Evolutionary conservation across 331 rosid genomes (phyloP), one percentile per base, ranked within the genome.

Genomic region (Acacia pycnantha): DNA sequence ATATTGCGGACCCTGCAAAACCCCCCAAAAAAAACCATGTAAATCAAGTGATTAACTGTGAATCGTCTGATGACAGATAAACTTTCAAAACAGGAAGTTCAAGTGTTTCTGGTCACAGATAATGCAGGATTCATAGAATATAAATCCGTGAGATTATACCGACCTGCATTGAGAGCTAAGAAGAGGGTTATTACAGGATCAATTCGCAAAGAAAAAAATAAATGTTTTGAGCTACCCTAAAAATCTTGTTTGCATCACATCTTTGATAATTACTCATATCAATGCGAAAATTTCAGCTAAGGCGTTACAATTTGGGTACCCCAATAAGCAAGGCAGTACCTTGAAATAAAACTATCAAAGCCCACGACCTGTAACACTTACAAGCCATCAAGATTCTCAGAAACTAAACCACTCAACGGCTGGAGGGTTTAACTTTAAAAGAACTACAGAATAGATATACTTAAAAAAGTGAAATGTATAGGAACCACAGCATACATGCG

Each of bases 1-100:
- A 81, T 91, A 93, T 81, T 91, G 97, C 41, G 96, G 97, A 72
- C 97, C 97, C 97, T 93, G 92, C 26, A 75, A 41, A 33, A 31
- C 69, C 0, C 3, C 11, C 11, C 3, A 51, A 43, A 13, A 35
- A 31, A 31, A 31, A 29, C 2, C n/a, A 4, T 8, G 79, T 27
- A 58, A 65, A 65, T 54, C 24, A 31, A 65, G 43, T 31, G 43
- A 65, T 29, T 64, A 2, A 44, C 21, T 68, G 46, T 14, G 46
- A 79, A 69, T 16, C 19, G 19, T 37, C 61, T 15, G 19, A 29
- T 66, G 22, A 43, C 43, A 74, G 37, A 66, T 27, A 50, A 61
- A 59, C 43, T 54, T 66, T 41, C 81, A 81, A 35, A 43, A 40
- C 70, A 40, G 29, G 53, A 40, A 56, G 51, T n/a, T 37, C 50